Evolutionary conservation across 73 alveolate genomes (phyloP).

Genomic region (Tetrahymena thermophila): DNA sequence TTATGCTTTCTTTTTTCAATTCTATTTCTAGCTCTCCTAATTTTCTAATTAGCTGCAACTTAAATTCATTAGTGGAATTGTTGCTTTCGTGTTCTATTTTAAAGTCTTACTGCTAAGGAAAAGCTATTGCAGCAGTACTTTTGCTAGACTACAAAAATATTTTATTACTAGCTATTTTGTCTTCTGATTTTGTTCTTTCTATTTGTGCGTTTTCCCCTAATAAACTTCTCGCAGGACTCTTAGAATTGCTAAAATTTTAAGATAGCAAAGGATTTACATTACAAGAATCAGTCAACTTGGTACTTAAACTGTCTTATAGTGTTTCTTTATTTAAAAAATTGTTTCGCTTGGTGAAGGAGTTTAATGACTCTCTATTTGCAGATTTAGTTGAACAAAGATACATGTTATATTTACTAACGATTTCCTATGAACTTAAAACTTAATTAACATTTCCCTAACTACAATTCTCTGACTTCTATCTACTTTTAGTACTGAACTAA

Average conservation of each 20-base stretch:
- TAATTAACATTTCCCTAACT: neutral
- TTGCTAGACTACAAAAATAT: neutral
- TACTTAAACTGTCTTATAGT: neutral
- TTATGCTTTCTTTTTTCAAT: neutral
- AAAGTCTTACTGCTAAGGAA: neutral
- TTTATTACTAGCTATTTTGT: neutral
- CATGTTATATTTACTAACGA: neutral
- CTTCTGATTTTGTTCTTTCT: neutral
- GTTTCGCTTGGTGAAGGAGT: neutral
- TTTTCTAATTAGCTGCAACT: neutral
- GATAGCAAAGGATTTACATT: neutral
- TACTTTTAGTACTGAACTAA: neutral
- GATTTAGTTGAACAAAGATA: neutral
- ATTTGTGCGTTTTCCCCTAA: neutral
- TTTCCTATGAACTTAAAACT: neutral
- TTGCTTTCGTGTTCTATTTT: neutral
- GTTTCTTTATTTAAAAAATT: neutral
- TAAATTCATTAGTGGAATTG: neutral
- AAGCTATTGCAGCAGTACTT: neutral
- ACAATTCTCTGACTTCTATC: neutral
- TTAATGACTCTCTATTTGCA: neutral
- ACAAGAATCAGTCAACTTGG: neutral
- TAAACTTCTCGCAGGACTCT: neutral
- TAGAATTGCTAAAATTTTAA: neutral
- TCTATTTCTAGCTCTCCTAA: neutral